These are phyloP conservation scores for Mortierella sp. DNA, from an alignment of 371 early-diverging fungal genomes.

Conservation along the genomic window DNA sequence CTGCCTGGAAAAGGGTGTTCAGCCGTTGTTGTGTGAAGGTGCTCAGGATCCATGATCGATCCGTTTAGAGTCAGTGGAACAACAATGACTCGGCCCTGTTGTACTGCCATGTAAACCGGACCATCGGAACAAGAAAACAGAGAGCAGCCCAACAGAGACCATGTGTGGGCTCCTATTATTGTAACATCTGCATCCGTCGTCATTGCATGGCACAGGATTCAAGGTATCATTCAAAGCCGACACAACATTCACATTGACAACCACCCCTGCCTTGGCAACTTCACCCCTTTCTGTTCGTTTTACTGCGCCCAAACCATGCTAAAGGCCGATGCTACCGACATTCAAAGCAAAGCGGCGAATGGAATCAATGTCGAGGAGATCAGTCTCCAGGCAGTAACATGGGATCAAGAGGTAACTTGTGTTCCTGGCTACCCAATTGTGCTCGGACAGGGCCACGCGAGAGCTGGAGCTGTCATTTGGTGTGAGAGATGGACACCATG, in stretches of 20 bases:
- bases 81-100: conserved; percentile 11
- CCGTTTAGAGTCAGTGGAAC: conserved; percentile 6
- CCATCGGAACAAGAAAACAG: conserved; percentile 7
- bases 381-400: no score
- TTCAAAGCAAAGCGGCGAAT: no score
- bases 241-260: background rate
- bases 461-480: no score
- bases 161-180: background rate
- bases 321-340: no score
- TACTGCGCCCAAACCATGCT: no score
- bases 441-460: no score
- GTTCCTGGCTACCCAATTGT: no score
- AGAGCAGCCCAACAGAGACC: background rate
- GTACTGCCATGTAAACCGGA: background rate
- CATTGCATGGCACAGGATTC: conserved; percentile 5
- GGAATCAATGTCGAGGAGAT: no score
- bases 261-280: background rate
- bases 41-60: background rate
- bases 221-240: background rate
- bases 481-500: no score
- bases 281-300: background rate
- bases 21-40: background rate
- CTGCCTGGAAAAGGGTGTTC: background rate
- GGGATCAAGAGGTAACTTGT: no score
- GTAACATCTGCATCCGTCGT: background rate